Conservation (phyloP, 768 basidiomycete species). For the Pulveroboletus ravenelii region DNA sequence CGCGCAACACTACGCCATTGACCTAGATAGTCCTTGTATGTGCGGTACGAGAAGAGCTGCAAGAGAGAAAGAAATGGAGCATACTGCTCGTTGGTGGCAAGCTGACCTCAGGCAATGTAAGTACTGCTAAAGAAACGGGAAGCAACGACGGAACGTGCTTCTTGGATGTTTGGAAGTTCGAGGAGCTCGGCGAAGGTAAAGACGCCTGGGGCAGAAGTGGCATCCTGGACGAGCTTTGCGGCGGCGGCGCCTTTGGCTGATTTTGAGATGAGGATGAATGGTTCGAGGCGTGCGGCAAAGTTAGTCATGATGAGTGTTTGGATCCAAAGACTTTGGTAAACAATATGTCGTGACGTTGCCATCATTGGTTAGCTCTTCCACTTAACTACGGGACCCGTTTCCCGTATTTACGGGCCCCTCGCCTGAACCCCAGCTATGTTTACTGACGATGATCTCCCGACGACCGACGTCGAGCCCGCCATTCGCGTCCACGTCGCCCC, state of each 20-base stretch:
- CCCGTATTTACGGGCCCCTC: background rate
- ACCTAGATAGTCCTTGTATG: conserved; percentile 81
- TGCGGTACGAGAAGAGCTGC: conserved; percentile 87
- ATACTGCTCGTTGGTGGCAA: conserved; percentile 61
- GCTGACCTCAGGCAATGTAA: conserved; percentile 40
- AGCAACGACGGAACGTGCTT: conserved; percentile 44
- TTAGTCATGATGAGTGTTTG: conserved; percentile 36
- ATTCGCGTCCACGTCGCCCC: conserved; percentile 73
- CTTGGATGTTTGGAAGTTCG: conserved; percentile 76
- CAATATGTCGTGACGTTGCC: background rate
- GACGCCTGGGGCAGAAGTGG: conserved; percentile 83
- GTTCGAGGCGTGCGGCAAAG: conserved; percentile 72
- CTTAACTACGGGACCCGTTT: background rate
- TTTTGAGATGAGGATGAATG: conserved; percentile 88
- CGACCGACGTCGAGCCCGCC: conserved; percentile 37
- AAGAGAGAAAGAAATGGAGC: conserved; percentile 59
- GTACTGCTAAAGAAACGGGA: background rate
- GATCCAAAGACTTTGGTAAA: conserved; percentile 2
- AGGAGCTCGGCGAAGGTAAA: conserved; percentile 90
- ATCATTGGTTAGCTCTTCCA: background rate
- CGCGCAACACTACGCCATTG: conserved; percentile 14
- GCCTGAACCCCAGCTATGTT: conserved; percentile 12
- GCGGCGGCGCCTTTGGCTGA: conserved; percentile 90
- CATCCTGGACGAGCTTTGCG: conserved; percentile 83
- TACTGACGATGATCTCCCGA: conserved; percentile 10